Evolutionary conservation across 345 rosid genomes (phyloP).

Genomic region (Syzygium grande): DNA sequence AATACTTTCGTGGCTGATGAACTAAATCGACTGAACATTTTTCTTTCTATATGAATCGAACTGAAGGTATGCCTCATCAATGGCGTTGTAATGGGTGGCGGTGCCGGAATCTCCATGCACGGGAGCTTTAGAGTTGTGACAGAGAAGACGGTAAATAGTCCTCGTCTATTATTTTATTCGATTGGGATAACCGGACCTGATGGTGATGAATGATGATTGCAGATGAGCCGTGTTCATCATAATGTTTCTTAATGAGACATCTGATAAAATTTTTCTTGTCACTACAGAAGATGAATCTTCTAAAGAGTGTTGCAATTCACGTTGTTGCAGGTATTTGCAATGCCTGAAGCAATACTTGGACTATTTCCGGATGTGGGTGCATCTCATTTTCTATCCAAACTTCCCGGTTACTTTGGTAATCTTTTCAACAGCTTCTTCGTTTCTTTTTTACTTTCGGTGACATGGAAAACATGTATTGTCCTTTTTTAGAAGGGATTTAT

Average conservation of each 20-base stretch:
- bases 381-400: slow-evolving; percentile 10
- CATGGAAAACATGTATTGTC: neutral
- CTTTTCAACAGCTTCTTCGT: neutral
- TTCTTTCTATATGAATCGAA: neutral
- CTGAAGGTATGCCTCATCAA: neutral
- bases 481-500: neutral
- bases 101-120: slow-evolving; percentile 7
- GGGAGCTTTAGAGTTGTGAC: neutral
- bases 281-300: neutral
- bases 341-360: slow-evolving; percentile 13
- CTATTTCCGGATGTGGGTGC: slow-evolving; percentile 12
- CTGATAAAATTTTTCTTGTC: neutral
- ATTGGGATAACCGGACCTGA: neutral
- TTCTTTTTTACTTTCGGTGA: neutral
- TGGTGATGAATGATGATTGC: neutral
- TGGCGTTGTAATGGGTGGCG: slow-evolving; percentile 8
- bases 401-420: slow-evolving; percentile 11
- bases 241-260: neutral
- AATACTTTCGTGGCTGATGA: neutral
- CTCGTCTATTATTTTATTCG: neutral
- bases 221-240: neutral
- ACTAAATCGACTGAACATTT: neutral
- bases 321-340: slow-evolving; percentile 7
- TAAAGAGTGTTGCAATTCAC: neutral
- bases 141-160: neutral